Base-by-base conservation (phyloP, 2,329 filamentous ascomycete genomes). In the Aspergillus brunneoviolaceus region DNA sequence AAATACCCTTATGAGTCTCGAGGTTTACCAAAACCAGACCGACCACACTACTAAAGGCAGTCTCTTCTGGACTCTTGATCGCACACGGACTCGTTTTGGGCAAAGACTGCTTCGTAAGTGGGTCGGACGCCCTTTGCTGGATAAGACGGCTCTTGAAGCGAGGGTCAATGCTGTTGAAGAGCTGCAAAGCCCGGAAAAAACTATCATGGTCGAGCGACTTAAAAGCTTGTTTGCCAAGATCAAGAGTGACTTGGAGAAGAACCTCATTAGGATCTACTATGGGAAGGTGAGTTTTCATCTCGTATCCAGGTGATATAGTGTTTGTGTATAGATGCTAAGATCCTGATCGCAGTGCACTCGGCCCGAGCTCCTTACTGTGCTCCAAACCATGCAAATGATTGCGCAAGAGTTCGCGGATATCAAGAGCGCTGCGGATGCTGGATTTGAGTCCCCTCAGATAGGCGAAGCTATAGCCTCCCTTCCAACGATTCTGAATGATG, bases 11-110 rank as follows among this genome's bases (percentile, higher is more conserved):
- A 94, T 92, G 52, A 96, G 92, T 69, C 83, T 99, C 12, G 95
- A 99, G 73, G 92, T 99, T 2, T 99, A 97, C 72, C 90, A 93
- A 62, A 99, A 99, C 66, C 87, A 92, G 69, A 98, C 94, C 0
- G 93, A 98, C 71, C 86, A 93, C 69, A 85, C 86, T 0, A 86
- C 89, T 60, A 93, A 89, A 69, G 95, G 95, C 3, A 97, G 93
- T 73, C 81, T 99, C 4, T 93, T 98, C 75, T 99, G 95, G 95
- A 91, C 92, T 0, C 82, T 99, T 48, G 91, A 99, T 77, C 92
- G 95, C 68, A 98, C 95, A 0, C 85, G 89, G 65, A 99, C 95
- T 0, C 87, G 90, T 12, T 96, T 96, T 70, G 95, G 95, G 1
- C 91, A 92, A 64, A 85, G 95, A 9, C 81, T 98, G 50, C 82